Evolutionary conservation across 140 eudicot genomes (phyloP), one percentile per base, ranked within the genome.

Genomic region (Oenanthe javanica): DNA sequence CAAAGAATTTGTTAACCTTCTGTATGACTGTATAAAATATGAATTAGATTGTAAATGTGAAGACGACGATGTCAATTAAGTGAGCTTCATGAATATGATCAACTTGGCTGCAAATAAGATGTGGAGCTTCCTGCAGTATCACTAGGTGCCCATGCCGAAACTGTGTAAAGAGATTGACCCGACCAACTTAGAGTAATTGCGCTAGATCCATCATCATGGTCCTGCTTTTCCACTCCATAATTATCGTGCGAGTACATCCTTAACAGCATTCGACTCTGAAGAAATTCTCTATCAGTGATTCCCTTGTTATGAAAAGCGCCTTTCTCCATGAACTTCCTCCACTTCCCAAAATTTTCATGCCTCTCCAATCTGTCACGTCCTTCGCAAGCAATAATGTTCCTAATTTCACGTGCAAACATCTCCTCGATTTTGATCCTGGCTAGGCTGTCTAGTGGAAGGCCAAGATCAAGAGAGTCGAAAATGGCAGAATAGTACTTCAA

Each of bases 351-450:
- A 50, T 82, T 87, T 36, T 85, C 91, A 76, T 95, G 99, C 87
- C 99, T 88, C 72, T 93, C 97, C 59, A 80, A 54, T 83, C 99
- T 89, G 31, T 91, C 97, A 5, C 91, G 88, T 7, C 97, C 99
- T 85, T 95, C 99, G 71, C 99, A 95, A 13, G 95, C 96, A 27
- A 92, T 77, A 6, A 95, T 91, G 76, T 95, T 95, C 80, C 93
- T 89, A 27, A 95, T 92, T 57, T 92, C 99, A 11, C 91, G 91
- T 27, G 87, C 97, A 77, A 84, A 92, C 77, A 86, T 82, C 71
- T 95, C 99, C 82, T 95, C 97, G 19, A 90, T 83, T 83, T 87
- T 95, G 85, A 89, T 61, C 84, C 97, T 87, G 9, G 79, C 81
- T 3, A 86, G 82, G 75, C 90, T 92, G 45, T 90, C 96, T 69